Conservation (phyloP, 805 yeast genomes). For the Torulaspora maleeae region DNA sequence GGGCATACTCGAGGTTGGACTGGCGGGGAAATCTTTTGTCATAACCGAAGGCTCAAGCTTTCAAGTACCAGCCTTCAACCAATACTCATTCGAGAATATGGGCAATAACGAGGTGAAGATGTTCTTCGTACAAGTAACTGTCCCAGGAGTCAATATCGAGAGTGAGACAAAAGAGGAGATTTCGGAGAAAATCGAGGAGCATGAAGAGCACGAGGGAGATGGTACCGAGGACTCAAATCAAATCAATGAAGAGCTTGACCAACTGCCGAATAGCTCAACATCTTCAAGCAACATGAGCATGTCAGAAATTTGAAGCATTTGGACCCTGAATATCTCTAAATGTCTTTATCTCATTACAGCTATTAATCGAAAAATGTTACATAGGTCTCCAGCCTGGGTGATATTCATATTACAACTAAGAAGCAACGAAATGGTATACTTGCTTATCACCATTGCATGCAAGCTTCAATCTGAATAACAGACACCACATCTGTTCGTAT, state of each 20-base stretch:
- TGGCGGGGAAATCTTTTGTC: slow-evolving; percentile 54
- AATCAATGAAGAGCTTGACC: background rate
- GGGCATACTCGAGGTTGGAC: slow-evolving; percentile 65
- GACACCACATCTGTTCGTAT: background rate
- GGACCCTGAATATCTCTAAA: background rate
- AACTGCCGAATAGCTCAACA: background rate
- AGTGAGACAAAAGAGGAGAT: background rate
- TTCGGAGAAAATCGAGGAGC: background rate
- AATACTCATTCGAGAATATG: slow-evolving; percentile 61
- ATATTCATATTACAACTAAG: slow-evolving; percentile 10
- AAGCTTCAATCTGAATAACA: background rate
- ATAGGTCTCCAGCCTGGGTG: background rate
- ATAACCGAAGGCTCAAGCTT: slow-evolving; percentile 72
- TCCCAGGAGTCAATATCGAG: slow-evolving; percentile 9
- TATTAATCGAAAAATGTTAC: background rate
- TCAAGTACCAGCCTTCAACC: slow-evolving; percentile 73
- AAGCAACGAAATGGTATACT: background rate
- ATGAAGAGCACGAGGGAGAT: too few species aligned
- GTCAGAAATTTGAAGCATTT: slow-evolving; percentile 12
- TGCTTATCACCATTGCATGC: background rate
- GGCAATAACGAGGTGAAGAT: slow-evolving; percentile 55
- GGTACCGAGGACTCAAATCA: background rate
- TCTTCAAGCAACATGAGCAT: slow-evolving; percentile 24
- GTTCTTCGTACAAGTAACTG: slow-evolving; percentile 67
- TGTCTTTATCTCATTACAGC: background rate